These are phyloP conservation scores for Durotheca rogersii DNA, from an alignment of 495 filamentous ascomycete genomes.

Conservation along the genomic window DNA sequence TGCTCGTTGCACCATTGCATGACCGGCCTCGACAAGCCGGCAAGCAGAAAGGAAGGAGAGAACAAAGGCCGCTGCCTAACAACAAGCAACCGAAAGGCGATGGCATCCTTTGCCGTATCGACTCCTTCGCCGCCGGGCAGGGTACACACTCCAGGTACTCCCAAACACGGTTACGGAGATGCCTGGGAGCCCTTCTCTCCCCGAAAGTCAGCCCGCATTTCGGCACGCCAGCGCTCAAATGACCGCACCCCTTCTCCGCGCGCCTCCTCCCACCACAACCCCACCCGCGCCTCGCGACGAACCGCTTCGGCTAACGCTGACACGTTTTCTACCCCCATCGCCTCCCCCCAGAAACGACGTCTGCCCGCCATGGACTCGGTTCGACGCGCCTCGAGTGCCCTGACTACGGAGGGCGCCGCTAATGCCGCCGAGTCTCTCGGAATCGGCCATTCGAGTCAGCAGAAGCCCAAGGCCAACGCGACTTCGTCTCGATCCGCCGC, in stretches of 20 bases:
- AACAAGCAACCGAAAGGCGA: too few species aligned
- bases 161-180: conserved; percentile 70
- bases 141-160: conserved; percentile 69
- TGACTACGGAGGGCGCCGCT: conserved; percentile 38
- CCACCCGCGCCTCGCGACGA: conserved; percentile 32
- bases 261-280: conserved; percentile 38
- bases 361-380: conserved; percentile 36
- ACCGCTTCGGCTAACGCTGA: conserved; percentile 31
- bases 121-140: conserved; percentile 65
- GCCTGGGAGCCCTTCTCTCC: conserved; percentile 68
- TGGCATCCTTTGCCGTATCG: conserved; percentile 39
- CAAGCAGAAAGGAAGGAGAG: not conserved
- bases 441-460: conserved; percentile 25
- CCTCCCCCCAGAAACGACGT: conserved; percentile 57
- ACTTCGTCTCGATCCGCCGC: conserved; percentile 30
- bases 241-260: conserved; percentile 49
- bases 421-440: conserved; percentile 42
- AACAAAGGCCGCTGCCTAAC: not conserved
- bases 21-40: not conserved
- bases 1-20: too few species aligned
- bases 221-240: conserved; percentile 37
- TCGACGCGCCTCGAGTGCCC: conserved; percentile 43
- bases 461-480: conserved; percentile 22
- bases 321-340: conserved; percentile 43
- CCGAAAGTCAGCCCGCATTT: conserved; percentile 57